Conservation (phyloP, 345 rosid genomes). For the Rubroshorea leprosula region DNA sequence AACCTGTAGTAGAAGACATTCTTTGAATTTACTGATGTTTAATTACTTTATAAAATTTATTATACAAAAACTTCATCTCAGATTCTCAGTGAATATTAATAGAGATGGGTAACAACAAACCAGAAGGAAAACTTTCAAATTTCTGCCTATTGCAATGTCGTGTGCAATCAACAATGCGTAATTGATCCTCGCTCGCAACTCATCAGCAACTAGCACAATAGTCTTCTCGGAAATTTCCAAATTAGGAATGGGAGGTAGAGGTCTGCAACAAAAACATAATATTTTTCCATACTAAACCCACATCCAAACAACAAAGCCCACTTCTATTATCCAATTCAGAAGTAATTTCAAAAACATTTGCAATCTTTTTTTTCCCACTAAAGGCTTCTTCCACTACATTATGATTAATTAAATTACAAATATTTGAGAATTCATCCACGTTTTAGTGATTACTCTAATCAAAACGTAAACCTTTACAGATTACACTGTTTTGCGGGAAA, state of each 20-base stretch:
- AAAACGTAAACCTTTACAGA: too few species aligned
- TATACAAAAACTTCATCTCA: too few species aligned
- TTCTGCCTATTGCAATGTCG: conserved; percentile 61
- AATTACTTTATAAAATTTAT: too few species aligned
- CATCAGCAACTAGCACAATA: conserved; percentile 42
- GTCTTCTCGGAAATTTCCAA: conserved; percentile 78
- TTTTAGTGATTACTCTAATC: too few species aligned
- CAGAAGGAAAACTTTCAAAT: conserved; percentile 60
- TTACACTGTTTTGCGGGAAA: too few species aligned
- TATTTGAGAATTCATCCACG: background rate
- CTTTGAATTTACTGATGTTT: background rate
- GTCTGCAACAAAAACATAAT: conserved; percentile 42
- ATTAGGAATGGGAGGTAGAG: conserved; percentile 85
- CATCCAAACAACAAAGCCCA: background rate
- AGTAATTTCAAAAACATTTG: background rate
- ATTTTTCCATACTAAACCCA: background rate
- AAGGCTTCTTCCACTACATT: too few species aligned
- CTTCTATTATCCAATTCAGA: background rate
- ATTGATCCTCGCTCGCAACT: conserved; percentile 50
- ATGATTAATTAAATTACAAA: background rate
- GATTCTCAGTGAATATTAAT: too few species aligned
- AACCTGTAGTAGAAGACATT: conserved; percentile 36
- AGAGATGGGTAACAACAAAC: conserved; percentile 20
- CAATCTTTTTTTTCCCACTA: background rate
- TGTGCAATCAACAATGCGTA: conserved; percentile 48